These are phyloP conservation scores for Saccharomycopsis sp. DNA, from an alignment of 805 yeast genomes.

Conservation along the genomic window DNA sequence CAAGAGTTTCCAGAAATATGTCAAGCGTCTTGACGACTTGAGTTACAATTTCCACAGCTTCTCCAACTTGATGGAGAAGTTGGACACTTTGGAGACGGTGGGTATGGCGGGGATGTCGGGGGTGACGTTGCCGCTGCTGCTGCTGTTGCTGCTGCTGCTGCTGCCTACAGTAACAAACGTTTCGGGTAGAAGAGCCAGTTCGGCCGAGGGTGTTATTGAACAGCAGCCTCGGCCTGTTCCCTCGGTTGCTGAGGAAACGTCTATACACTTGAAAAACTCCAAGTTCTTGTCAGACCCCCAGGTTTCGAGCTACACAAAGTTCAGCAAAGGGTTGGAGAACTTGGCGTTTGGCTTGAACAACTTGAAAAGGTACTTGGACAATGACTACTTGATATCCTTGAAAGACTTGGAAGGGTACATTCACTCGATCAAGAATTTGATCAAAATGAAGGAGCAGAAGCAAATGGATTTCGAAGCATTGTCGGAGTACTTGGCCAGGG, in stretches of 20 bases:
- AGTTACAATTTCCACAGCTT: conserved; percentile 66
- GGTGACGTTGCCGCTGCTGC: no score
- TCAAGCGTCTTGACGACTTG: conserved; percentile 64
- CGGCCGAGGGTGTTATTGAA: neutral
- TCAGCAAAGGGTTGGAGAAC: conserved; percentile 39
- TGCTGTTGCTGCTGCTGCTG: no score
- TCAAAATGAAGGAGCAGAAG: conserved; percentile 83
- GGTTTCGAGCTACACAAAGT: conserved; percentile 24
- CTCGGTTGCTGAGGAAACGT: conserved; percentile 6
- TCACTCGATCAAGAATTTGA: conserved; percentile 51
- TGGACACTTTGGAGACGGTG: conserved; percentile 51
- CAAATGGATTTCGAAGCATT: conserved; percentile 85
- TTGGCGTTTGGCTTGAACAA: conserved; percentile 35
- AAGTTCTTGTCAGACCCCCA: conserved; percentile 27
- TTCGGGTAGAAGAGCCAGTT: neutral
- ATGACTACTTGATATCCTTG: conserved; percentile 70
- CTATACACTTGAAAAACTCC: conserved; percentile 21
- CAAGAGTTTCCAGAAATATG: conserved; percentile 61
- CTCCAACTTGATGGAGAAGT: conserved; percentile 56
- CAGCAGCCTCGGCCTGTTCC: conserved; percentile 13
- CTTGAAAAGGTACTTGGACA: conserved; percentile 52
- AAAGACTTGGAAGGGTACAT: conserved; percentile 84
- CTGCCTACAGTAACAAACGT: neutral
- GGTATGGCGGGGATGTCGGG: neutral
- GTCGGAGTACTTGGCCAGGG: conserved; percentile 65